Evolutionary conservation across 768 basidiomycete genomes (phyloP).

Genomic region (Calocybe indica): DNA sequence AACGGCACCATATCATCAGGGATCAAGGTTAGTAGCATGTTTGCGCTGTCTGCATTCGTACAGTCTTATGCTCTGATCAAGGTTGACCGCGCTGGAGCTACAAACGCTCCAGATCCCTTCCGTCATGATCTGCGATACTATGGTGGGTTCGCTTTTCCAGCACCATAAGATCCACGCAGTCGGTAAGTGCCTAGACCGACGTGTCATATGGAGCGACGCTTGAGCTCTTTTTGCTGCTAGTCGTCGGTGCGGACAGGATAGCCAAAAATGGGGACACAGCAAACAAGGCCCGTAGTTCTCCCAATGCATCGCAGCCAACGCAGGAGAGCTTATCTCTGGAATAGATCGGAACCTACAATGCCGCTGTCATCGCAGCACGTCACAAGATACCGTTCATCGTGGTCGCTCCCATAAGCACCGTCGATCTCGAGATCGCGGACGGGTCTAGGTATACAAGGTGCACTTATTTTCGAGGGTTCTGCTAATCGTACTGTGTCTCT

Average conservation of each 20-base stretch:
- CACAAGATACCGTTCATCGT: conserved; percentile 91
- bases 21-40: conserved; percentile 50
- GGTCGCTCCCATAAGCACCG: conserved; percentile 87
- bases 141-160: conserved; percentile 94
- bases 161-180: conserved; percentile 79
- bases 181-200: conserved; percentile 35
- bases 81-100: conserved; percentile 82
- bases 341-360: conserved; percentile 91
- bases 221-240: conserved; percentile 26
- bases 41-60: neutral
- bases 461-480: neutral
- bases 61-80: conserved; percentile 28
- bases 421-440: conserved; percentile 74
- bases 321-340: conserved; percentile 14
- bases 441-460: conserved; percentile 52
- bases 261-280: conserved; percentile 95
- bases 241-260: conserved; percentile 85
- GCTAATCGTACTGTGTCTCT: neutral
- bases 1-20: conserved; percentile 92
- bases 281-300: conserved; percentile 57
- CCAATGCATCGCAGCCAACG: neutral
- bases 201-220: neutral
- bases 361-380: conserved; percentile 83
- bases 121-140: conserved; percentile 95
- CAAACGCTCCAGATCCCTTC: conserved; percentile 79